A percentile compares a stretch with the other conserved stretches of the same genome.
Evolutionary conservation across 768 basidiomycete species (phyloP).

Genomic region (Jaapia argillacea): DNA sequence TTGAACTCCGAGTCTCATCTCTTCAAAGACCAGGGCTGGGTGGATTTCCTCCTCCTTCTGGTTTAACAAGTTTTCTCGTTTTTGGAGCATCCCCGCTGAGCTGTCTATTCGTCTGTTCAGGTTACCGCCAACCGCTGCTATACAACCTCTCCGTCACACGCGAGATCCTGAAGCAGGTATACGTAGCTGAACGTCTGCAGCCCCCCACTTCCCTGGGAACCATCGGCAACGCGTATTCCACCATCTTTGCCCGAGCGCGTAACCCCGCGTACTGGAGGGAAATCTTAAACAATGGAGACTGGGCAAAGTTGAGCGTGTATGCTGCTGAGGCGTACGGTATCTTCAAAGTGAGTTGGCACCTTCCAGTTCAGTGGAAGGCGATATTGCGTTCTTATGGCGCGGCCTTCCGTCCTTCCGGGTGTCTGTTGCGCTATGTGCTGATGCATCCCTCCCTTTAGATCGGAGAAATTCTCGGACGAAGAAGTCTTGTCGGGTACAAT

Average conservation of each 20-base stretch:
- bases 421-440: conserved; percentile 1
- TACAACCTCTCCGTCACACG: conserved; percentile 75
- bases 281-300: conserved; percentile 51
- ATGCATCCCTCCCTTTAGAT: conserved; percentile 33
- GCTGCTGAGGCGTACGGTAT: conserved; percentile 84
- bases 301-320: conserved; percentile 60
- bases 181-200: conserved; percentile 42
- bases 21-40: background rate
- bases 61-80: background rate
- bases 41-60: conserved; percentile 22
- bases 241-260: conserved; percentile 49
- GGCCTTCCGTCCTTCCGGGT: too few relatives aligned
- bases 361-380: too few relatives aligned
- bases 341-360: conserved; percentile 70
- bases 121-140: conserved; percentile 64
- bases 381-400: too few relatives aligned
- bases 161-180: conserved; percentile 53
- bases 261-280: conserved; percentile 47
- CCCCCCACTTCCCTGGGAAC: conserved; percentile 53
- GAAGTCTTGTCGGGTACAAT: conserved; percentile 73
- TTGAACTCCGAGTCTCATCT: conserved; percentile 5
- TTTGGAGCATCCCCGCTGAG: conserved; percentile 1
- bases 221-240: conserved; percentile 48
- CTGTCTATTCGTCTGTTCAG: conserved; percentile 20
- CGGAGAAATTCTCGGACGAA: conserved; percentile 81